phyloP scores from a whole-genome alignment of 495 filamentous ascomycete species.

The Penicillium lagena region DNA sequence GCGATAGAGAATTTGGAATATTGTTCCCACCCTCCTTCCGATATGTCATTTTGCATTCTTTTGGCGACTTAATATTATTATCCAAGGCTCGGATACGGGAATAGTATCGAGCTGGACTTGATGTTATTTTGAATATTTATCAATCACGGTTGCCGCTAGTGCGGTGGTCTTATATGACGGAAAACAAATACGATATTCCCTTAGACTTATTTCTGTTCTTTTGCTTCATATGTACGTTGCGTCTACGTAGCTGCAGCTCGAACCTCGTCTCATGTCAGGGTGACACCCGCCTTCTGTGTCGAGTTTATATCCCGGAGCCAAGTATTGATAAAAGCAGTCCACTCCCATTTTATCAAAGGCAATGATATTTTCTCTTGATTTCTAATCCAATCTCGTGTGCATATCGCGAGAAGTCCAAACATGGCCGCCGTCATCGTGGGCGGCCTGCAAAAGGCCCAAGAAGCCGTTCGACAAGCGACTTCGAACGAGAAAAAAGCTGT shows the following conservation, averaged over 20 bases:
- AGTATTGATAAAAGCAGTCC: background rate
- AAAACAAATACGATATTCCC: too few relatives aligned
- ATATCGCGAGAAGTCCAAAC: background rate
- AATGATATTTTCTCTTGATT: background rate
- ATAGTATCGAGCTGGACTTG: background rate
- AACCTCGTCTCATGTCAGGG: slow-evolving; percentile 1
- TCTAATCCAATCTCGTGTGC: background rate
- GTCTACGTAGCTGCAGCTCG: too few relatives aligned
- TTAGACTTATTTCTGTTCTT: too few relatives aligned
- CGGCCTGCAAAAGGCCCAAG: slow-evolving; percentile 24
- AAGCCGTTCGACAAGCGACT: slow-evolving; percentile 17
- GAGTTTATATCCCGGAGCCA: background rate
- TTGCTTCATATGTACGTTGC: too few relatives aligned
- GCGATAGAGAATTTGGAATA: background rate
- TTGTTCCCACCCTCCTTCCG: background rate
- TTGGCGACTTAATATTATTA: background rate
- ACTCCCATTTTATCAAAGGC: background rate
- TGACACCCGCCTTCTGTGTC: slow-evolving; percentile 7
- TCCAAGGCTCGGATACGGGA: background rate
- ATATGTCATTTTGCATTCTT: background rate
- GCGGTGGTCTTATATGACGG: too few relatives aligned
- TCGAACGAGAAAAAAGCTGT: slow-evolving; percentile 21
- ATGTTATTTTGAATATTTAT: background rate
- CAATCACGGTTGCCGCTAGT: too few relatives aligned
- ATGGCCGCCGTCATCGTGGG: slow-evolving; percentile 22